Evolutionary conservation across 2,329 filamentous ascomycete genomes (phyloP).

Genomic region (Davidsoniella eucalypti): DNA sequence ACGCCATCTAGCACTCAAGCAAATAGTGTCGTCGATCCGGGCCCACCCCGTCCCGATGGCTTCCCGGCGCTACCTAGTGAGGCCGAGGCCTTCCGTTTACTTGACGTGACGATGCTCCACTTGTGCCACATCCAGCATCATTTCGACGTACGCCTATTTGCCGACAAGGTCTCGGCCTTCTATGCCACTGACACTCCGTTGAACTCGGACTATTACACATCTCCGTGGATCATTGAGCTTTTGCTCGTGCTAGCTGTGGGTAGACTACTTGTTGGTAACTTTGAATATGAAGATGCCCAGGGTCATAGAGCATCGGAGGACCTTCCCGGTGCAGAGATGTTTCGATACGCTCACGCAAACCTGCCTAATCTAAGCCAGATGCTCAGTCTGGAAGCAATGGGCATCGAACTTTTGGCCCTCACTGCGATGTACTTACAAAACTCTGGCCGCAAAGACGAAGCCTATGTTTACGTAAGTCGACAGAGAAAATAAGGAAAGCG

Average conservation of each 20-base stretch:
- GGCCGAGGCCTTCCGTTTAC: conserved; percentile 13
- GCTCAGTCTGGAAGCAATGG: conserved; percentile 17
- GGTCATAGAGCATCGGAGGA: conserved; percentile 9
- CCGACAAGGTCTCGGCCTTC: conserved; percentile 7
- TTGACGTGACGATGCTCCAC: conserved; percentile 15
- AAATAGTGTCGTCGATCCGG: neutral
- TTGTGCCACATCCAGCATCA: conserved; percentile 17
- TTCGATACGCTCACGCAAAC: conserved; percentile 16
- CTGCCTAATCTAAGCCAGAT: conserved; percentile 17
- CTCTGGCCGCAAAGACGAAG: conserved; percentile 12
- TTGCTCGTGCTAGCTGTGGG: conserved; percentile 11
- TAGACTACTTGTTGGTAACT: conserved; percentile 9
- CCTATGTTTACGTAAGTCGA: conserved; percentile 12
- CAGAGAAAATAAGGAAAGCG: neutral
- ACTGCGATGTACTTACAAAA: conserved; percentile 13
- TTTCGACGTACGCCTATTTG: conserved; percentile 15
- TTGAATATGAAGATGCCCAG: conserved; percentile 9
- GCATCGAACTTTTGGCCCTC: conserved; percentile 18
- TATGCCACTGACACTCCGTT: conserved; percentile 1
- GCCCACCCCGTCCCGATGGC: neutral
- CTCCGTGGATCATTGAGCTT: conserved; percentile 11
- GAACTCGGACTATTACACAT: conserved; percentile 9
- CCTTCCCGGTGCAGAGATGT: conserved; percentile 11
- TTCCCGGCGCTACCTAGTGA: conserved; percentile 12
- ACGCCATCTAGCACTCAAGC: neutral